A percentile compares a stretch with the other conserved stretches of the same genome.
phyloP scores from a whole-genome alignment of 805 yeast genomes.

The Ogataea sp. region DNA sequence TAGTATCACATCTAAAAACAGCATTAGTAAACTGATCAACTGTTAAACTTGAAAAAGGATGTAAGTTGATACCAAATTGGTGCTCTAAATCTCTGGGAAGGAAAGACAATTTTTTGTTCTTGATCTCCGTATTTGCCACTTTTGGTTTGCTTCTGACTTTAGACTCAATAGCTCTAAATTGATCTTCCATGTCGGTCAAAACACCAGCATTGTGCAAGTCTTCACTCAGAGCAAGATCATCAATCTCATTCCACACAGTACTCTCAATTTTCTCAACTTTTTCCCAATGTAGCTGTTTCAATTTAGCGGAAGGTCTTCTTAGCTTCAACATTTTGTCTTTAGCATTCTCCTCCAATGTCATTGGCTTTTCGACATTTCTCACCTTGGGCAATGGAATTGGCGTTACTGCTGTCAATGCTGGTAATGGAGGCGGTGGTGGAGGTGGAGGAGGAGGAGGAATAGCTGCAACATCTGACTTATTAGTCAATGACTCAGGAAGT shows the following conservation, averaged over 20 bases:
- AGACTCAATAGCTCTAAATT: constrained; percentile 37
- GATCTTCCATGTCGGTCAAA: constrained; percentile 52
- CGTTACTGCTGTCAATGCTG: background rate
- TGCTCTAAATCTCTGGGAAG: constrained; percentile 68
- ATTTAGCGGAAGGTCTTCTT: constrained; percentile 27
- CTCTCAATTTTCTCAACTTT: constrained; percentile 49
- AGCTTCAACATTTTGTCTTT: background rate
- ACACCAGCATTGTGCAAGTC: constrained; percentile 53
- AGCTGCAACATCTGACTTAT: background rate
- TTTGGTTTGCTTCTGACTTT: constrained; percentile 22
- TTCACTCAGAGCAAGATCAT: constrained; percentile 35
- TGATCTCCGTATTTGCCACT: constrained; percentile 29
- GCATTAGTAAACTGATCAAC: constrained; percentile 48
- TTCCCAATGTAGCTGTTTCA: constrained; percentile 83
- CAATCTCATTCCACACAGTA: constrained; percentile 55
- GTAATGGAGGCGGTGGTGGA: constrained; percentile 9
- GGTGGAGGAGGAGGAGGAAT: constrained; percentile 2
- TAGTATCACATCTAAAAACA: constrained; percentile 53
- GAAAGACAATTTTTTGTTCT: constrained; percentile 35
- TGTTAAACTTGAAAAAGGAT: constrained; percentile 43
- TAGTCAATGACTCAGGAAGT: no score
- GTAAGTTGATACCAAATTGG: constrained; percentile 73
- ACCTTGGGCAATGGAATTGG: constrained; percentile 2
- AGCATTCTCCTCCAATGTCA: background rate
- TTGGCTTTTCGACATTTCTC: background rate